A percentile compares a stretch with the other conserved stretches of the same genome.
phyloP scores from a whole-genome alignment of 306 rosid species.

The Quercus mongolica region DNA sequence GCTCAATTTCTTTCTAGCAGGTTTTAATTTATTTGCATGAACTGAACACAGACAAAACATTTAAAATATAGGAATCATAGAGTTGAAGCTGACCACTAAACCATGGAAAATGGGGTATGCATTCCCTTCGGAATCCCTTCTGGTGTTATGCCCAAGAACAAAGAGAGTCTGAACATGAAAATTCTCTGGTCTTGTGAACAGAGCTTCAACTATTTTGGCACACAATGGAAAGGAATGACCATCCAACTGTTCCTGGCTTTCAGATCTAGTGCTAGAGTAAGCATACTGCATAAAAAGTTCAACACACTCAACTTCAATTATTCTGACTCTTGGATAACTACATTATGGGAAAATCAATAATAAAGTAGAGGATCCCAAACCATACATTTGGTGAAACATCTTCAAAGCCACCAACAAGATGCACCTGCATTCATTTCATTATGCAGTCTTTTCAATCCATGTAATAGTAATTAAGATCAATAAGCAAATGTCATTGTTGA shows the following conservation, averaged over 20 bases:
- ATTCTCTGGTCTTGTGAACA: constrained; percentile 58
- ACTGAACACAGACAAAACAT: neutral
- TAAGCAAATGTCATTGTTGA: no score
- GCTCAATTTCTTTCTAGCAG: neutral
- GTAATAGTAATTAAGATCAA: no score
- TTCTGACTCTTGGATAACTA: constrained; percentile 32
- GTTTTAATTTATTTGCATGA: constrained; percentile 8
- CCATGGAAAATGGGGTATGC: constrained; percentile 63
- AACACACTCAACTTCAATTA: constrained; percentile 43
- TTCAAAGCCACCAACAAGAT: constrained; percentile 20
- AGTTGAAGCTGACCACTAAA: constrained; percentile 57
- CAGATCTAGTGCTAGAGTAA: constrained; percentile 27
- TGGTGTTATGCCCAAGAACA: constrained; percentile 79
- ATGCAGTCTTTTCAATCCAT: no score
- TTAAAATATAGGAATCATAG: constrained; percentile 15
- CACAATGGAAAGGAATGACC: constrained; percentile 74
- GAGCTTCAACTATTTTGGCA: constrained; percentile 50
- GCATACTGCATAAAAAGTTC: constrained; percentile 67
- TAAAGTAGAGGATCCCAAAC: constrained; percentile 43
- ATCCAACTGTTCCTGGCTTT: constrained; percentile 30
- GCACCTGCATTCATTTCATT: no score
- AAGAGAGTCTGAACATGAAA: constrained; percentile 70
- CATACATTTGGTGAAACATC: constrained; percentile 54
- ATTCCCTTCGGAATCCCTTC: constrained; percentile 53
- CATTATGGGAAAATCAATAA: constrained; percentile 36